Evolutionary conservation across 352 stramenopile genomes (phyloP), one percentile per base, ranked within the genome.

Genomic region (Globisporangium solare): DNA sequence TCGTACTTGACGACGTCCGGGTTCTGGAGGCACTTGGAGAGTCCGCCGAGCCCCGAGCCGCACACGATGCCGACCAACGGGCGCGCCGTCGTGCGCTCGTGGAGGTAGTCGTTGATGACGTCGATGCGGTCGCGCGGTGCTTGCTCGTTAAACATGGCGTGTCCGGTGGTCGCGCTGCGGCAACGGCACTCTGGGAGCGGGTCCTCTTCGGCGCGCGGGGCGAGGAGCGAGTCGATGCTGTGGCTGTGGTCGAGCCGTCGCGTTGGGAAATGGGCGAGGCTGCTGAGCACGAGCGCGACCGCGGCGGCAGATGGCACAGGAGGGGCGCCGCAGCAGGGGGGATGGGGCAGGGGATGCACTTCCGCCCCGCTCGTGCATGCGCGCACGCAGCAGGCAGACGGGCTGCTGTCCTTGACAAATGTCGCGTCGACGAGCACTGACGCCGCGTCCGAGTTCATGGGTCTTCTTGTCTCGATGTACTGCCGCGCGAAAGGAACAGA

Each of bases 31-130:
- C 80, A 85, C 62, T 97, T 88, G 59, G 88, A 95, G 15, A 99
- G 81, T 10, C 79, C 83, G 18, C 91, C 93, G 42, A 99, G 88
- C 1, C 96, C 95, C 12, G 91, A 98, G 51, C 96, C 96, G 67
- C 94, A 98, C 42, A 99, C 89, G 63, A 99, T 62, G 47, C 84
- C 82, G 37, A 94, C 78, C 27, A 89, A 64, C 48, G 84, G 84
- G 2, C 74, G 73, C 35, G 68, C 69, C 27, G 63, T 69, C 49
- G 83, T 81, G 35, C 50, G 67, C 17, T 76, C 69, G 20, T 79
- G 67, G 37, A 94, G 65, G 58, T 88, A 94, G 20, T 83, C 78
- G 58, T 68, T 72, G 64, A 94, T 94, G 58, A 89, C 58, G 64
- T 90, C 83, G 52, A 94, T 87, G 49, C 83, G 81, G 50, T 94